phyloP scores from a whole-genome alignment of 306 rosid species.

The Trifolium subterraneum region DNA sequence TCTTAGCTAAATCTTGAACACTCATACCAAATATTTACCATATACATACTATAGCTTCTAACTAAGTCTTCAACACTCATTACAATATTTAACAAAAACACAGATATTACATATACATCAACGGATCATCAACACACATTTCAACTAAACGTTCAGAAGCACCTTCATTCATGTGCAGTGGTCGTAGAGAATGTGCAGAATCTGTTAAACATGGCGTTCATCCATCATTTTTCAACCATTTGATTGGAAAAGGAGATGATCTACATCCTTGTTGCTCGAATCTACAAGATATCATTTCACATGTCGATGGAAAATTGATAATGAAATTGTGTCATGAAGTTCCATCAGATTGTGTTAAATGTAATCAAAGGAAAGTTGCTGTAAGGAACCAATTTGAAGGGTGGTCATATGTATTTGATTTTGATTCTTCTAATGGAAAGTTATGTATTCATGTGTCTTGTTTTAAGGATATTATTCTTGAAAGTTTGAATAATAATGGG shows the following conservation, averaged over 20 bases:
- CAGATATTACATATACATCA: not conserved
- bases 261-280: constrained; percentile 55
- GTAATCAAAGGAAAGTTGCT: constrained; percentile 41
- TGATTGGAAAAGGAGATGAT: constrained; percentile 6
- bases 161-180: constrained; percentile 47
- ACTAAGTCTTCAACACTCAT: not conserved
- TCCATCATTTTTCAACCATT: too few relatives aligned
- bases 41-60: too few relatives aligned
- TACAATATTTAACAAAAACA: not conserved
- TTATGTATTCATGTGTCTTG: constrained; percentile 48
- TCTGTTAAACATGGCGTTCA: too few relatives aligned
- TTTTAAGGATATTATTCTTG: constrained; percentile 47
- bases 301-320: not conserved
- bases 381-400: constrained; percentile 32
- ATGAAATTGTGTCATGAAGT: constrained; percentile 32
- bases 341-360: constrained; percentile 33
- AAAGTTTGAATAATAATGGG: constrained; percentile 32
- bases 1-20: too few relatives aligned
- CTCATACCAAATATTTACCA: not conserved
- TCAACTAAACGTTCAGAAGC: constrained; percentile 13
- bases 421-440: constrained; percentile 14
- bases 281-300: constrained; percentile 29
- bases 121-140: constrained; percentile 44
- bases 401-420: constrained; percentile 42
- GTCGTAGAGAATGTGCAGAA: constrained; percentile 50